Conservation (phyloP, 768 basidiomycete species). For the Tubosaeta sp. region DNA sequence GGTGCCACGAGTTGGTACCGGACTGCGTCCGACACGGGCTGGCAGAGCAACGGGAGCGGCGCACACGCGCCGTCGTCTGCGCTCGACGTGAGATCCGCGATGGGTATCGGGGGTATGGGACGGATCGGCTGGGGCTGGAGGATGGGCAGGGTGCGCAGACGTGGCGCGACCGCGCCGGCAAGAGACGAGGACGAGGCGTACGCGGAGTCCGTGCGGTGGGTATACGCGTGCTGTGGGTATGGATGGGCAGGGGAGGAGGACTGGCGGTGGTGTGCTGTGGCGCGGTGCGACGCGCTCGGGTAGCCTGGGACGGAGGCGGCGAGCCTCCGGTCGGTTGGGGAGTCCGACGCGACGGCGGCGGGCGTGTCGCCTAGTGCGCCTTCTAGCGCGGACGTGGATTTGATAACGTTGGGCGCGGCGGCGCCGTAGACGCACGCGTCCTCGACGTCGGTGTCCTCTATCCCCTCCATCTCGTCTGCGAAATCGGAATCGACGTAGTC, state of each 20-base stretch:
- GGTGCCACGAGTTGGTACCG: conserved; percentile 26
- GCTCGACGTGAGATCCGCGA: conserved; percentile 24
- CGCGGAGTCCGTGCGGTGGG: conserved; percentile 19
- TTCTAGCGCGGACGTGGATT: conserved; percentile 31
- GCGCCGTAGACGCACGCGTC: conserved; percentile 19
- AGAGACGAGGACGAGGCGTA: conserved; percentile 21
- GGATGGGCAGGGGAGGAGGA: conserved; percentile 6
- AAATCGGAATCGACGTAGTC: conserved; percentile 30
- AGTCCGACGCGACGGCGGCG: conserved; percentile 9
- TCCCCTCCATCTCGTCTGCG: conserved; percentile 31
- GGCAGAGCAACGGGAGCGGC: conserved; percentile 28
- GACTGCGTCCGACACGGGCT: conserved; percentile 31
- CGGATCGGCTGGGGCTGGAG: conserved; percentile 32
- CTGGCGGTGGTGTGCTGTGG: neutral
- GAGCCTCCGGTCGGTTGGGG: conserved; percentile 26
- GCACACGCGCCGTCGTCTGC: conserved; percentile 13
- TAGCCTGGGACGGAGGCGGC: conserved; percentile 32
- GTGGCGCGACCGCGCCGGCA: conserved; percentile 23
- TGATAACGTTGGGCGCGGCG: conserved; percentile 21
- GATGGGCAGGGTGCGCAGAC: conserved; percentile 22
- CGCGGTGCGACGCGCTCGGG: conserved; percentile 20
- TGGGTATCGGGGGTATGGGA: conserved; percentile 31
- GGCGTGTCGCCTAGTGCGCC: conserved; percentile 28
- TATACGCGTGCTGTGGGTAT: conserved; percentile 12
- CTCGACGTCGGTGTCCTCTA: conserved; percentile 15